A percentile compares a stretch with the other conserved stretches of the same genome.
Evolutionary conservation across 169 alveolate species (phyloP).

Genomic region (Eimeria necatrix): DNA sequence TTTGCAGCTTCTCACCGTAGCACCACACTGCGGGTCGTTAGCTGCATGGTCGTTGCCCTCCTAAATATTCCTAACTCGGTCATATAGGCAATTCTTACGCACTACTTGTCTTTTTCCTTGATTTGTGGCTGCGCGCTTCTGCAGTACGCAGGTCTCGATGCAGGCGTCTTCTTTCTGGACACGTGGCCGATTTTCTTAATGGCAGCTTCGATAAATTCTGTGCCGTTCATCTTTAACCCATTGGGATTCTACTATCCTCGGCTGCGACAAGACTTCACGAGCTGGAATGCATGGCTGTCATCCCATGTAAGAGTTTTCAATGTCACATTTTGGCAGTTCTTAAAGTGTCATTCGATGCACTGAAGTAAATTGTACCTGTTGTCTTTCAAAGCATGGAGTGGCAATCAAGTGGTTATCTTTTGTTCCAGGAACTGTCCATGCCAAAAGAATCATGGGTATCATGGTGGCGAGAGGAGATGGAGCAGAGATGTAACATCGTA

Average conservation of each 20-base stretch:
- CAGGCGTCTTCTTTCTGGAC: conserved; percentile 72
- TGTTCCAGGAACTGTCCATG: conserved; percentile 69
- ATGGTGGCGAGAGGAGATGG: conserved; percentile 82
- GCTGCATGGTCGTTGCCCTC: too few relatives aligned
- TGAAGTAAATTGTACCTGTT: too few relatives aligned
- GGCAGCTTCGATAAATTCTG: conserved; percentile 77
- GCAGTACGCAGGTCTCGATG: conserved; percentile 79
- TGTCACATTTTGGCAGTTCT: too few relatives aligned
- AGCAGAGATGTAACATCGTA: conserved; percentile 73
- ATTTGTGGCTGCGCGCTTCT: not conserved
- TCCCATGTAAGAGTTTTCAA: conserved; percentile 55
- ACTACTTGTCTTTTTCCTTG: too few relatives aligned
- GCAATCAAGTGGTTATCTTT: not conserved
- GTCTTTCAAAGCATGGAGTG: not conserved
- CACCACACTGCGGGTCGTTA: too few relatives aligned
- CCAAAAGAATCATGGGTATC: conserved; percentile 76
- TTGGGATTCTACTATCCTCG: conserved; percentile 80
- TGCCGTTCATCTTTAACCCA: conserved; percentile 79
- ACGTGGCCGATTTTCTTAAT: conserved; percentile 77
- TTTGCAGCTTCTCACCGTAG: too few relatives aligned
- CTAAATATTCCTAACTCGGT: too few relatives aligned
- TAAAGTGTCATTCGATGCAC: too few relatives aligned
- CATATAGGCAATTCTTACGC: too few relatives aligned
- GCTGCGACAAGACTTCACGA: conserved; percentile 72
- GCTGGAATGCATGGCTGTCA: conserved; percentile 79